phyloP scores from a whole-genome alignment of 768 basidiomycete species.

The Filobasidium floriforme region DNA sequence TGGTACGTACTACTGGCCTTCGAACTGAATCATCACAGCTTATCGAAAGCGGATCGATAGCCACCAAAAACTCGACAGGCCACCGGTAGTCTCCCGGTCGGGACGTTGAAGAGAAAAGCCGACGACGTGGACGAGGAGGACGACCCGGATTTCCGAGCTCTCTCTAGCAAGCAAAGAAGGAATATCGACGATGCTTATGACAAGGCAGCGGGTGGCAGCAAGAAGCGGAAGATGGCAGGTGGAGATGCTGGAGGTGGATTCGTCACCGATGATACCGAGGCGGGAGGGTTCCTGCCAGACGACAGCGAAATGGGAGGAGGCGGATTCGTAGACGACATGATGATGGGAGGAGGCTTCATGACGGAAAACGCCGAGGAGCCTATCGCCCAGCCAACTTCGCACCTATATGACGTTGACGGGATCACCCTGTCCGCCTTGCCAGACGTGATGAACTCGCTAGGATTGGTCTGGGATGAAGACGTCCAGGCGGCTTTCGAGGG shows the following conservation, averaged over 20 bases:
- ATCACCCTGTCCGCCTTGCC: conserved; percentile 35
- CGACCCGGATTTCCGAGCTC: conserved; percentile 39
- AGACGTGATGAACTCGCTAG: conserved; percentile 30
- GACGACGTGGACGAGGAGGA: conserved; percentile 22
- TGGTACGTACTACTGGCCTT: too few species aligned
- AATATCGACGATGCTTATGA: conserved; percentile 37
- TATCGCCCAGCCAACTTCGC: background rate
- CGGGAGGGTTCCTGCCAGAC: conserved; percentile 27
- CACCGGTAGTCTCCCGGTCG: background rate
- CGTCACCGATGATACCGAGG: conserved; percentile 27
- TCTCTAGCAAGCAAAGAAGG: conserved; percentile 26
- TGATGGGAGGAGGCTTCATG: conserved; percentile 17
- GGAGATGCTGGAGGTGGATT: conserved; percentile 16
- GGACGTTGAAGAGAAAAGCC: background rate
- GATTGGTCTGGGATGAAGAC: conserved; percentile 39
- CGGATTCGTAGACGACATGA: conserved; percentile 22
- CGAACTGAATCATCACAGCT: background rate
- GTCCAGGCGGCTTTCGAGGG: conserved; percentile 35
- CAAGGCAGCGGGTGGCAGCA: conserved; percentile 22
- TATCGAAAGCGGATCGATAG: background rate
- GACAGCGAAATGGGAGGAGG: conserved; percentile 20
- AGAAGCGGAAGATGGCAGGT: background rate
- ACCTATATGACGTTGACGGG: conserved; percentile 8
- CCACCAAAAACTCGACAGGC: background rate
- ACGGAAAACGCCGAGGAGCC: conserved; percentile 22